Evolutionary conservation across 768 basidiomycete genomes (phyloP), one percentile per base, ranked within the genome.

Genomic region (Cystobasidium onofrii): DNA sequence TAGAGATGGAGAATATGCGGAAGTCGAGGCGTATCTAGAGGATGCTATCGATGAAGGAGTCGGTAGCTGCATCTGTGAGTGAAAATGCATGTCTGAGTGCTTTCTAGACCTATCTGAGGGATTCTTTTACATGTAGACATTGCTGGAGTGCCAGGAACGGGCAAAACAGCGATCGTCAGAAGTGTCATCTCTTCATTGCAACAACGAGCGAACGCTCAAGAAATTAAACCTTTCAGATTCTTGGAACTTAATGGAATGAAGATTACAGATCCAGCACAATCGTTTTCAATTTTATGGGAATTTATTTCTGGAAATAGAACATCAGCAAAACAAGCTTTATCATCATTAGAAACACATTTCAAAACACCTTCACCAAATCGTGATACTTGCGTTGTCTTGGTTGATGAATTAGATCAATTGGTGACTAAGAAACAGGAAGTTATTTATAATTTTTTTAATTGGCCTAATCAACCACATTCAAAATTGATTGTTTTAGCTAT

Each of bases 381-480:
- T 20, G 91, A 92, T 81, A 92, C 94, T 10, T 96, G 93, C 73
- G 90, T 98, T 3, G 93, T 98, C 3, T 84, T 99, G 18, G 98
- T 99, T 91, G 95, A 99, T 80, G 96, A 99, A 82, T 85, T 99
- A 3, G 96, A 99, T 81, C 96, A 98, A 80, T 85, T 99, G 33
- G 87, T 98, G 77, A 98, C 95, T 0, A 84, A 89, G 20, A 96
- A 96, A 80, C 95, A 99, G 80, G 55, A 75, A 29, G 95, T 99
- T 12, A 90, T 99, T 25, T 99, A 99, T 82, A 97, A 97, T 79
- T 98, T 99, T 82, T 98, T 98, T 85, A 98, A 99, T 80, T 99
- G 96, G 95, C 96, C 96, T 1, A 95, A 93, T 1, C 84, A 96
- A 64, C 85, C 86, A 0, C 88, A 87, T 23, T 93, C 92, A 73